A percentile compares a stretch with the other conserved stretches of the same genome.
These are phyloP conservation scores for Backusella morwellensis DNA, from an alignment of 192 early-diverging fungal species.

Conservation along the genomic window DNA sequence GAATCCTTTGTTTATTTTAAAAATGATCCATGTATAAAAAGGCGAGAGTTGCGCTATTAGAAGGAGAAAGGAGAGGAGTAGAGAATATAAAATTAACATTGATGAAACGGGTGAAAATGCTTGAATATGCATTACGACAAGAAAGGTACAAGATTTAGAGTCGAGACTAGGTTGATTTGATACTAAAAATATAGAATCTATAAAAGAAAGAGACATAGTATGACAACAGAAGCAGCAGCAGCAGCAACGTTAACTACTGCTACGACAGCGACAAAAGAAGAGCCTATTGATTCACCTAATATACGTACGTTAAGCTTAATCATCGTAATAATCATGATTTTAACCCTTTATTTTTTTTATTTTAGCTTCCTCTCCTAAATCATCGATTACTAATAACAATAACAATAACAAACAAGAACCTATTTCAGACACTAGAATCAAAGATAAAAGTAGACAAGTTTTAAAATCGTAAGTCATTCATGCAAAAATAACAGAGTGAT, in stretches of 20 bases:
- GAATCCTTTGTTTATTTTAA: slow-evolving; percentile 6
- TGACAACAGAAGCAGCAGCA: background rate
- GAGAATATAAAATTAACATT: slow-evolving; percentile 76
- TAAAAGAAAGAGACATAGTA: slow-evolving; percentile 18
- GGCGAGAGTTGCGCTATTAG: slow-evolving; percentile 73
- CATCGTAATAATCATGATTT: background rate
- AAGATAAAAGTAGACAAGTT: slow-evolving; percentile 67
- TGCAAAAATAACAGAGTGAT: background rate
- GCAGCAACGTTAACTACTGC: background rate
- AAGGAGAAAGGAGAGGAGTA: slow-evolving; percentile 73
- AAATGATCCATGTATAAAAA: slow-evolving; percentile 26
- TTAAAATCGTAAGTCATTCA: slow-evolving; percentile 62
- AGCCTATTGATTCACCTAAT: slow-evolving; percentile 27
- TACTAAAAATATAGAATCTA: background rate
- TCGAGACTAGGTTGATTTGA: background rate
- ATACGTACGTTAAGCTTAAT: slow-evolving; percentile 15
- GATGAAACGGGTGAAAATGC: slow-evolving; percentile 79
- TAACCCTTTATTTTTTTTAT: slow-evolving; percentile 6
- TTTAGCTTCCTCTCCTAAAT: slow-evolving; percentile 5
- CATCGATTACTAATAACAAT: background rate
- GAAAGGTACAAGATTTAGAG: slow-evolving; percentile 57
- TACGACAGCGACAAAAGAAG: background rate
- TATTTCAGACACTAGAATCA: slow-evolving; percentile 45
- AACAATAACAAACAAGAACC: slow-evolving; percentile 1
- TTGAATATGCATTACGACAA: slow-evolving; percentile 75